These are phyloP conservation scores for Talaromyces ruber DNA, from an alignment of 495 filamentous ascomycete genomes.

Conservation along the genomic window DNA sequence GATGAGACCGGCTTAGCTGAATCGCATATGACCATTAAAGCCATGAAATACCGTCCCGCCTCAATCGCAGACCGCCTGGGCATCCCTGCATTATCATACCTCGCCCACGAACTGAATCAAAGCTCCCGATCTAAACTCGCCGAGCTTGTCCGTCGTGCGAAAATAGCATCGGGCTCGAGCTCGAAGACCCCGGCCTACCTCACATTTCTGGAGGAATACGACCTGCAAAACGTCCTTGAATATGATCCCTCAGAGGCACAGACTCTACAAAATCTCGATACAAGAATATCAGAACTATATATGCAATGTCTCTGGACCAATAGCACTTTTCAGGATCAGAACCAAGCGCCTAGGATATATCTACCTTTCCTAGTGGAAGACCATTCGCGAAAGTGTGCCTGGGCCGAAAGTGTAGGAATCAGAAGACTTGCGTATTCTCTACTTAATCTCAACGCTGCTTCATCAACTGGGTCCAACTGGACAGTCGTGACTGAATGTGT, in stretches of 20 bases:
- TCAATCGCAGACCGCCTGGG: conserved; percentile 31
- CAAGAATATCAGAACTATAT: conserved; percentile 27
- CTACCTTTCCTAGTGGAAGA: conserved; percentile 52
- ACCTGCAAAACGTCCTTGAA: conserved; percentile 4
- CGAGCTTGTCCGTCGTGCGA: conserved; percentile 25
- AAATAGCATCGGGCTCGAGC: conserved; percentile 6
- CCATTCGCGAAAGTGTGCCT: conserved; percentile 50
- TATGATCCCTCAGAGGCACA: background rate
- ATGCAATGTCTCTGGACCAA: conserved; percentile 20
- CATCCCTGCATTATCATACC: conserved; percentile 17
- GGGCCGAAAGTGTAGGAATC: conserved; percentile 46
- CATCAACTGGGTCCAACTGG: conserved; percentile 5
- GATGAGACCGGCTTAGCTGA: conserved; percentile 9
- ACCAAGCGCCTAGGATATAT: conserved; percentile 36
- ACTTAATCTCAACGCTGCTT: conserved; percentile 31
- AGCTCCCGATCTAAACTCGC: conserved; percentile 15
- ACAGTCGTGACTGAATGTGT: conserved; percentile 36
- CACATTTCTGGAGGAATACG: conserved; percentile 37
- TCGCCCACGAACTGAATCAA: conserved; percentile 27
- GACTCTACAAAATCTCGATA: conserved; percentile 14
- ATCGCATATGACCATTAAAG: conserved; percentile 18
- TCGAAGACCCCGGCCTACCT: conserved; percentile 18
- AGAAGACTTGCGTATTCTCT: conserved; percentile 52
- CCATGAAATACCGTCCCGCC: conserved; percentile 24
- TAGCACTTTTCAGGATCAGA: conserved; percentile 3